phyloP scores from a whole-genome alignment of 768 basidiomycete species.

The Boletellus ananas region DNA sequence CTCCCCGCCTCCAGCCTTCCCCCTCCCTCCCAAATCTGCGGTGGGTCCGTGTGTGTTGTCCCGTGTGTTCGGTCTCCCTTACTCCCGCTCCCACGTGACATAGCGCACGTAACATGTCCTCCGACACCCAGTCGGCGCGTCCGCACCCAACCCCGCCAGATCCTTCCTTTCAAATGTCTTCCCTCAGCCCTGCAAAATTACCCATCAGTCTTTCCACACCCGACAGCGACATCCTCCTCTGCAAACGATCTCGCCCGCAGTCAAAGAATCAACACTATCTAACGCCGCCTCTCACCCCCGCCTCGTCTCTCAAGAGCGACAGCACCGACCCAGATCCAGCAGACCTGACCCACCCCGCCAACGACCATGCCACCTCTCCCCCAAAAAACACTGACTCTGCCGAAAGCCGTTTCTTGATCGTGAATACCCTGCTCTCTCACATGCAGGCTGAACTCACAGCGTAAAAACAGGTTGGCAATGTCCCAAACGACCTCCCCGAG shows the following conservation, averaged over 20 bases:
- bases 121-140: constrained; percentile 30
- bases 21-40: constrained; percentile 71
- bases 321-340: constrained; percentile 32
- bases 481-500: constrained; percentile 32
- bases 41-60: constrained; percentile 31
- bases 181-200: constrained; percentile 11
- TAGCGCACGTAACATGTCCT: constrained; percentile 23
- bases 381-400: constrained; percentile 8
- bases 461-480: constrained; percentile 37
- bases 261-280: constrained; percentile 39
- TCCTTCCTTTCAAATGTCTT: constrained; percentile 15
- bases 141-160: constrained; percentile 20
- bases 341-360: constrained; percentile 21
- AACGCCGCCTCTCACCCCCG: constrained; percentile 70
- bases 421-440: constrained; percentile 4
- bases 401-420: constrained; percentile 33
- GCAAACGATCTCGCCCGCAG: constrained; percentile 19
- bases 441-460: constrained; percentile 8
- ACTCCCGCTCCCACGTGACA: constrained; percentile 17
- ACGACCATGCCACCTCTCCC: constrained; percentile 20
- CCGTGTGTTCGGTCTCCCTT: neutral
- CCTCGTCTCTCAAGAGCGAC: constrained; percentile 48
- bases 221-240: constrained; percentile 16
- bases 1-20: constrained; percentile 55
- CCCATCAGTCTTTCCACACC: constrained; percentile 11